Base-by-base conservation (phyloP, 2,329 filamentous ascomycete species). In the Fusarium newnesense region DNA sequence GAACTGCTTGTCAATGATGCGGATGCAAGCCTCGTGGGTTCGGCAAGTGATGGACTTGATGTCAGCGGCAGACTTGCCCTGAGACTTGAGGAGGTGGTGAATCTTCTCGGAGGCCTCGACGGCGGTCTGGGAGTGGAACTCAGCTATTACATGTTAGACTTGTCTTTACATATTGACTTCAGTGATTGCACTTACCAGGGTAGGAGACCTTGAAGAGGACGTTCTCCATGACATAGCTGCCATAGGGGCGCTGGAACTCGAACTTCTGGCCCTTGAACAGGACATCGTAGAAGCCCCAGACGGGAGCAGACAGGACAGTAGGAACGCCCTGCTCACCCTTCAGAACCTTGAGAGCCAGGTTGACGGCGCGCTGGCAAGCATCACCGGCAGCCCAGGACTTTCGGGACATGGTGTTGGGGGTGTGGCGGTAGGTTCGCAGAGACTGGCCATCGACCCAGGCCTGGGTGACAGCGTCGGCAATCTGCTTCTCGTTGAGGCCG, bases 1-100 rank as follows among this genome's bases (percentile, higher is more conserved):
- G 90, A 97, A 97, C 86, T 99, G 96, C 90, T 99, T 99, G 90
- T 99, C 96, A 80, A 99, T 99, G 85, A 99, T 99, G 80, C 96
- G 95, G 81, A 99, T 91, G 87, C 96, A 98, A 67, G 96, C 96
- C 86, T 99, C 96, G 87, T 99, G 96, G 13, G 96, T 99, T 79
- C 96, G 93, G 90, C 96, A 97, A 77, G 93, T 95, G 79, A 99
- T 90, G 70, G 89, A 89, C 87, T 97, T 96, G 87, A 99, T 97
- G 83, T 99, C 96, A 77, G 92, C 93, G 64, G 95, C 95, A 60
- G 92, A 93, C 89, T 98, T 97, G 85, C 95, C 96, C 87, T 93
- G 87, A 46, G 90, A 87, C 83, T 93, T 92, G 74, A 99, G 91
- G 84, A 94, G 91, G 83, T 91, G 89, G 88, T 95, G 91, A 81